These are phyloP conservation scores for Grosmannia clavigera DNA, from an alignment of 2,329 filamentous ascomycete species.

Conservation along the genomic window DNA sequence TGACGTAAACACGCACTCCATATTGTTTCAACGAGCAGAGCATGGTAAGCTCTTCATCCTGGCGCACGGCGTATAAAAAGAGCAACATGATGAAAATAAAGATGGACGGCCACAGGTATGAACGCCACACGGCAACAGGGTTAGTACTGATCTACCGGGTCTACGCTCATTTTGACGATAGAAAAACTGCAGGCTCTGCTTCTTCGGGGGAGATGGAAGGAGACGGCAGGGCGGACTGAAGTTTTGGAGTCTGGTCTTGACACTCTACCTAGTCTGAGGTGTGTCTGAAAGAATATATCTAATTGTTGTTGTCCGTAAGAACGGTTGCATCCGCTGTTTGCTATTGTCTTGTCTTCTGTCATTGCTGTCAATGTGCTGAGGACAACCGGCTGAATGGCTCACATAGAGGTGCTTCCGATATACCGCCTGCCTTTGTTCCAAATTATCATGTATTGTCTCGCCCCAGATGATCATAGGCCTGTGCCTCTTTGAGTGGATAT, in stretches of 20 bases:
- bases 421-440: background rate
- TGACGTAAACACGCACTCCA: background rate
- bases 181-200: background rate
- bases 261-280: background rate
- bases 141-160: background rate
- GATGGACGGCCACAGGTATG: background rate
- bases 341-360: background rate
- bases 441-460: background rate
- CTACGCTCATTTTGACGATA: background rate
- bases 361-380: background rate
- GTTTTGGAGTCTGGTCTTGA: slow-evolving; percentile 8
- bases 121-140: background rate
- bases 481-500: background rate
- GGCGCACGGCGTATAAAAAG: slow-evolving; percentile 2
- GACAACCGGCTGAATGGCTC: background rate
- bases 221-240: slow-evolving; percentile 2
- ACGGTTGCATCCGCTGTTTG: background rate
- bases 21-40: background rate
- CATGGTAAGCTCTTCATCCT: background rate
- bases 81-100: background rate
- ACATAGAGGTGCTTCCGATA: background rate
- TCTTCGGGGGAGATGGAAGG: background rate
- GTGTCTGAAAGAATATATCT: background rate
- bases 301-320: background rate
- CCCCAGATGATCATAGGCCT: no score